Evolutionary conservation across 257 asterid species (phyloP), one percentile per base, ranked within the genome.

Genomic region (Asclepias syriaca): DNA sequence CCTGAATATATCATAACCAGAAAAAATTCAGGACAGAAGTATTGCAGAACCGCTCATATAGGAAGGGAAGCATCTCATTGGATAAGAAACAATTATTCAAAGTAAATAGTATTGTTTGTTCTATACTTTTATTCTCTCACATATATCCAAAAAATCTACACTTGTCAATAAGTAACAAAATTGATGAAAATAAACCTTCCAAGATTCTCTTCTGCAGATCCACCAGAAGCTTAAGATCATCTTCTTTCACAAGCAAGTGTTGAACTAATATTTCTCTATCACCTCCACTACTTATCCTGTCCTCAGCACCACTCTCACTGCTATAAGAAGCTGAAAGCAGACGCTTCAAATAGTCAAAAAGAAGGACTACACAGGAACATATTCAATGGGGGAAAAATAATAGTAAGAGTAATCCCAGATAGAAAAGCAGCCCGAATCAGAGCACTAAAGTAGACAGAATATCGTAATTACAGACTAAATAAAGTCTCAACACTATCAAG

Each of bases 191-290:
- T 76, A 55, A 65, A 94, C 99, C 99, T 83, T 76, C 84, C 65
- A 84, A 68, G 74, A 75, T 84, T 87, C 96, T 85, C 79, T 84
- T 91, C 84, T 74, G 88, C 39, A 94, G 88, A 79, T 91, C 93
- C 40, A 85, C 80, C 83, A 91, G 69, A 75, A 94, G 97, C 82
- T 86, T 85, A 63, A 77, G 88, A 76, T 94, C 96, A 69, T 88
- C 93, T 87, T 91, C 97, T 87, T 89, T 94, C 78, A 94, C 91
- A 72, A 94, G 96, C 78, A 94, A 83, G 82, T 94, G 99, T 84
- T 94, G 97, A 67, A 94, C 95, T 79, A 94, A 77, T 82, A 94
- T 75, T 83, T 94, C 99, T 78, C 86, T 87, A 13, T 88, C 90
- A 40, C 75, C 84, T 66, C 71, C 83, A 7, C 85, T 75, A 80